These are phyloP conservation scores for Neonectria hederae DNA, from an alignment of 2,329 filamentous ascomycete species.

Conservation along the genomic window DNA sequence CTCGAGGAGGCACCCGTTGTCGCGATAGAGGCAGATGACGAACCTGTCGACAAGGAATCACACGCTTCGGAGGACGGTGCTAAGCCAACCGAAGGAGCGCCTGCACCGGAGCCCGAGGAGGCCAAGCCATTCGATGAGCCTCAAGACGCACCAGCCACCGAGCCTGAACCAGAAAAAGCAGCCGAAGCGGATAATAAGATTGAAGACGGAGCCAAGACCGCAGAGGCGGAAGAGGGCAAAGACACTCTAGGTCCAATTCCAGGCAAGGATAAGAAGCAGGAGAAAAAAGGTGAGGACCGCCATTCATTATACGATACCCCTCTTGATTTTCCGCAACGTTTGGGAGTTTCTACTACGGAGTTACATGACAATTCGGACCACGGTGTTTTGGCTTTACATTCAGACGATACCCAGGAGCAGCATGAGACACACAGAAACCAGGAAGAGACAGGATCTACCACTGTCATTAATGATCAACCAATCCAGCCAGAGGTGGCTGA, in stretches of 20 bases:
- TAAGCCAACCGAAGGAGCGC: slow-evolving; percentile 30
- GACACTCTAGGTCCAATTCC: slow-evolving; percentile 52
- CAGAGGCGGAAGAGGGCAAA: slow-evolving; percentile 50
- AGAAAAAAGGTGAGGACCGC: slow-evolving; percentile 57
- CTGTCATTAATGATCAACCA: slow-evolving; percentile 22
- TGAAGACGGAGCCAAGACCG: slow-evolving; percentile 34
- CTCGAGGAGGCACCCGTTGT: slow-evolving; percentile 20
- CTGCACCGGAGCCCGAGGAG: slow-evolving; percentile 32
- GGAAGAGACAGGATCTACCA: slow-evolving; percentile 38
- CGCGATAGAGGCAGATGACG: slow-evolving; percentile 20
- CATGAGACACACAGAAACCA: slow-evolving; percentile 31
- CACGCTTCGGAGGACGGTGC: slow-evolving; percentile 26
- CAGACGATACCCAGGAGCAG: slow-evolving; percentile 39
- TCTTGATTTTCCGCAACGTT: slow-evolving; percentile 47
- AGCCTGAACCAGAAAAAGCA: slow-evolving; percentile 31
- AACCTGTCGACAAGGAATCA: slow-evolving; percentile 24
- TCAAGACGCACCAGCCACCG: slow-evolving; percentile 29
- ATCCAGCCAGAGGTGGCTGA: slow-evolving; percentile 25
- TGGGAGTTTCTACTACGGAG: slow-evolving; percentile 42
- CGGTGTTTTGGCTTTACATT: slow-evolving; percentile 43
- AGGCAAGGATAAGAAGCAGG: slow-evolving; percentile 46
- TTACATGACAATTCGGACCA: slow-evolving; percentile 39
- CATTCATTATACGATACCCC: slow-evolving; percentile 51
- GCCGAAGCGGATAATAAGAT: slow-evolving; percentile 29
- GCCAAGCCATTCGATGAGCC: slow-evolving; percentile 28